Evolutionary conservation across 1,139 yeast species (phyloP), one percentile per base, ranked within the genome.

Genomic region (Pichia cactophila): DNA sequence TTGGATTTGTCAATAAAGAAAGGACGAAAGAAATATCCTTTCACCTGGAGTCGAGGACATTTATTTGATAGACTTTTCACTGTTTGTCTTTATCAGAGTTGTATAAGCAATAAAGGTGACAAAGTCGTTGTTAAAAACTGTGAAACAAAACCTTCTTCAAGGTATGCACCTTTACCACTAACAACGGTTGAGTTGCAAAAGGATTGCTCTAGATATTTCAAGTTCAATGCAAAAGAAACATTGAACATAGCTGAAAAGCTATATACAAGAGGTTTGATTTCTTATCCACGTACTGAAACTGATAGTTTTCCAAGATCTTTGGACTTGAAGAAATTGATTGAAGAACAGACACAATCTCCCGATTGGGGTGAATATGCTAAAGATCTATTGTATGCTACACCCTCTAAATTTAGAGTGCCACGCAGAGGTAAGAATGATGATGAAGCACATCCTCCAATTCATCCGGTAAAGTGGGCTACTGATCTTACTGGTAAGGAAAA

Each of bases 381-480:
- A 2, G 44, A 49, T 4, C 50, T 62, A 10, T 58, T 77, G 12
- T n/a, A 17, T 10, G 70, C 69, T 26, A 68, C 66, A 7, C 46
- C 56, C 12, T 69, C 66, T 46, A 50, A 50, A 28, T 85, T 76
- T 58, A 63, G 73, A 20, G 61, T 65, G 2, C 98, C 99, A 0
- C 69, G 98, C 46, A 73, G 73, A 40, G 99, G 99, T 1, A 73
- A 71, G 23, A 83, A 86, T 60, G 88, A 90, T 61, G 99, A 94
- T 69, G 83, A 88, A 61, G 97, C 98, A 23, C 99, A 94, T 74
- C 98, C 98, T 3, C 97, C 99, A 0, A 94, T 94, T 52, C 97
- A 94, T 63, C 99, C 99, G 0, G 83, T 92, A 16, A 73, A 76
- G 41, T 75, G 69, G 16, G 69, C 70, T 3, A 69, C 71, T 1